phyloP scores from a whole-genome alignment of 2,329 filamentous ascomycete genomes.

The Penicillium digitatum region DNA sequence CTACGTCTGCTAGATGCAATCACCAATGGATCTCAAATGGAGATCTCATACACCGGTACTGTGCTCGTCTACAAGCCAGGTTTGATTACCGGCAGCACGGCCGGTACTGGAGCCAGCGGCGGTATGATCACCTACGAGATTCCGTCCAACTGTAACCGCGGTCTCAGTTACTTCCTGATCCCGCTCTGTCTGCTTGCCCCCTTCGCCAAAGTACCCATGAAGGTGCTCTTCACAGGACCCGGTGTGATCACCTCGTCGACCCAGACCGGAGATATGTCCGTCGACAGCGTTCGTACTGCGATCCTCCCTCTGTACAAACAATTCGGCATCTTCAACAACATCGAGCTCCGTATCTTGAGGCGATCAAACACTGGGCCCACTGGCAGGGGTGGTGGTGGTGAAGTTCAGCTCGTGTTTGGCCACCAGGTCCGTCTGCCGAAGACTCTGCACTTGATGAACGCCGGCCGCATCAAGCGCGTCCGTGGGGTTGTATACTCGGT shows the following conservation, averaged over 20 bases:
- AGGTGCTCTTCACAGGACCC: conserved; percentile 81
- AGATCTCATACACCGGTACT: conserved; percentile 94
- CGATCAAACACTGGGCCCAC: conserved; percentile 72
- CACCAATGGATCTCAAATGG: conserved; percentile 91
- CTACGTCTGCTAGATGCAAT: conserved; percentile 88
- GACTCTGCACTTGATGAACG: conserved; percentile 81
- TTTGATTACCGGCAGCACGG: conserved; percentile 78
- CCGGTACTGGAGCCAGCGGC: conserved; percentile 66
- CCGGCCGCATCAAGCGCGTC: conserved; percentile 81
- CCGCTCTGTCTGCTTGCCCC: conserved; percentile 86
- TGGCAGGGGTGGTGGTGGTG: conserved; percentile 77
- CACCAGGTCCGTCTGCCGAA: conserved; percentile 91
- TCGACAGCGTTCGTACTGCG: conserved; percentile 89
- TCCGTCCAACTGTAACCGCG: conserved; percentile 70
- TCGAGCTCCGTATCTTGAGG: conserved; percentile 78
- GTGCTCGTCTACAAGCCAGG: conserved; percentile 89
- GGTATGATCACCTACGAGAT: conserved; percentile 79
- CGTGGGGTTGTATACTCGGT: conserved; percentile 91
- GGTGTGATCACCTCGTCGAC: conserved; percentile 91
- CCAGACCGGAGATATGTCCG: conserved; percentile 76
- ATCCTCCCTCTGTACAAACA: conserved; percentile 84
- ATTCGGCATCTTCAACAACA: conserved; percentile 81
- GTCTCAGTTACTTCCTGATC: conserved; percentile 86
- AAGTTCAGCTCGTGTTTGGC: conserved; percentile 90
- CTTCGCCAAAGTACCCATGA: conserved; percentile 87